These are phyloP conservation scores for Pichia thaimueangensis DNA, from an alignment of 805 yeast genomes.

Conservation along the genomic window DNA sequence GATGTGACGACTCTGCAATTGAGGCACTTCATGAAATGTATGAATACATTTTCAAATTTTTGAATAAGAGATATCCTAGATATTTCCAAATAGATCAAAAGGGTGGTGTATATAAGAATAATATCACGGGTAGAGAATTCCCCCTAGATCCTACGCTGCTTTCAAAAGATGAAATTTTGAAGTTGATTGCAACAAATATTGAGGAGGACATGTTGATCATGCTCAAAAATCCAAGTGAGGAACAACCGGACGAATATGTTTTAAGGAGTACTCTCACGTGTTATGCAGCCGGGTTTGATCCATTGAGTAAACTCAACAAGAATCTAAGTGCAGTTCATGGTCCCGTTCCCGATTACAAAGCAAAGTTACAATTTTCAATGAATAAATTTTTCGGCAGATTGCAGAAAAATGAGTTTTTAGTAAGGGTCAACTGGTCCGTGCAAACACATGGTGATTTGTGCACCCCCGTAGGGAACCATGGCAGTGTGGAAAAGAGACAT, in stretches of 20 bases:
- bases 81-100: slow-evolving; percentile 33
- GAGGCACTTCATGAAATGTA: slow-evolving; percentile 38
- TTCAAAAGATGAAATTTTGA: slow-evolving; percentile 14
- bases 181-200: slow-evolving; percentile 26
- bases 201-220: slow-evolving; percentile 63
- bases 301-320: slow-evolving; percentile 43
- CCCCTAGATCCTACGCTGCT: slow-evolving; percentile 26
- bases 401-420: slow-evolving; percentile 47
- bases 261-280: slow-evolving; percentile 51
- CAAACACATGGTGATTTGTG: slow-evolving; percentile 52
- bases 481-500: slow-evolving; percentile 28
- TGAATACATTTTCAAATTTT: slow-evolving; percentile 23
- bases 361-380: slow-evolving; percentile 56
- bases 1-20: slow-evolving; percentile 24
- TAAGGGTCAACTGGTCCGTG: slow-evolving; percentile 63
- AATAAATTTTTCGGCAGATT: slow-evolving; percentile 56
- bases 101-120: slow-evolving; percentile 28
- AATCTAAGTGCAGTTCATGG: slow-evolving; percentile 57
- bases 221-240: slow-evolving; percentile 34
- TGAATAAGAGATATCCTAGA: slow-evolving; percentile 46
- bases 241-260: slow-evolving; percentile 46
- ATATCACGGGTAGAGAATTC: slow-evolving; percentile 34
- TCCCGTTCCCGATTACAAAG: slow-evolving; percentile 64
- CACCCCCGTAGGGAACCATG: slow-evolving; percentile 42
- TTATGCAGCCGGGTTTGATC: slow-evolving; percentile 72